A percentile compares a stretch with the other conserved stretches of the same genome.
Conservation (phyloP, 1,284 basidiomycete species). For the Xerocomus subilludens region DNA sequence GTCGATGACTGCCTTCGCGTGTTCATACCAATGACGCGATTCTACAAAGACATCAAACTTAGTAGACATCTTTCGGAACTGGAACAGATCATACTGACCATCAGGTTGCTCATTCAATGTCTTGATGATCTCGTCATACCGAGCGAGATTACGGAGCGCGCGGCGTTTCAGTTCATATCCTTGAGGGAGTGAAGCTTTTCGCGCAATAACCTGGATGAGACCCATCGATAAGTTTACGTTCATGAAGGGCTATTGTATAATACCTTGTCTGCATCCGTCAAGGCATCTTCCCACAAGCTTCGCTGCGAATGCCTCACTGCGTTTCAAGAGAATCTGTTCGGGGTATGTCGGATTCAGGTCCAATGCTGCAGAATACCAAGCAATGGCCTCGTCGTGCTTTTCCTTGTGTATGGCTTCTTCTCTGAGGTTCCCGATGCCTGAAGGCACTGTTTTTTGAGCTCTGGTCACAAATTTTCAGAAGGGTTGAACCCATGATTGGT, state of each 20-base stretch:
- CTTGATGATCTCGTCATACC: background rate
- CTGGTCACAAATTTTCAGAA: background rate
- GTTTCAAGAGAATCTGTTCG: slow-evolving; percentile 13
- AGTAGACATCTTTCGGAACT: background rate
- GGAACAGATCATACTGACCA: background rate
- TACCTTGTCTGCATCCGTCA: slow-evolving; percentile 21
- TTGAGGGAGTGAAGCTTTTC: background rate
- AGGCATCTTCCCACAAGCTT: slow-evolving; percentile 5
- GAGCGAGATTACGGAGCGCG: background rate
- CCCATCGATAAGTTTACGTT: background rate
- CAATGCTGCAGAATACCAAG: slow-evolving; percentile 9
- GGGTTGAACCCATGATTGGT: background rate
- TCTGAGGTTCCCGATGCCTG: background rate
- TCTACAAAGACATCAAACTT: background rate
- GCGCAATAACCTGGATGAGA: background rate
- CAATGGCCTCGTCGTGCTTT: slow-evolving; percentile 7
- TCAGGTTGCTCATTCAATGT: background rate
- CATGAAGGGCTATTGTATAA: too few relatives aligned
- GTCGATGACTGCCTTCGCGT: background rate
- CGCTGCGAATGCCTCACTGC: slow-evolving; percentile 15
- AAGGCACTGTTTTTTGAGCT: background rate
- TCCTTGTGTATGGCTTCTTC: background rate
- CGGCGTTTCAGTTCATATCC: background rate
- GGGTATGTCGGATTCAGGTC: slow-evolving; percentile 5
- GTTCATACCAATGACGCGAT: background rate